These are phyloP conservation scores for Cladosporium sp. DNA, from an alignment of 2,329 filamentous ascomycete species.

Conservation along the genomic window DNA sequence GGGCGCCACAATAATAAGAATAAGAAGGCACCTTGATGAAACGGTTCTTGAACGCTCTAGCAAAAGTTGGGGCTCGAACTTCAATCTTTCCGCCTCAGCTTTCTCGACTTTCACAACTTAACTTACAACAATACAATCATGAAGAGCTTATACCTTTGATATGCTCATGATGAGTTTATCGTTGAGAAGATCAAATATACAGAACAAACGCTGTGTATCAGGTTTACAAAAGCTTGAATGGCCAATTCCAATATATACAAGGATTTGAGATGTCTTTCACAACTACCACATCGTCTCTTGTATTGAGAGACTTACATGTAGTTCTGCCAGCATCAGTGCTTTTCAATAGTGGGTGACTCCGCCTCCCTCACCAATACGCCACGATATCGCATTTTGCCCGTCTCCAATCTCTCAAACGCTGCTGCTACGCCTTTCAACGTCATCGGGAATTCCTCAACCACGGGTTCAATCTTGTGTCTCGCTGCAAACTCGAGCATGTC, in stretches of 20 bases:
- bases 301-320: background rate
- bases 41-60: background rate
- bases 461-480: constrained; percentile 46
- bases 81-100: background rate
- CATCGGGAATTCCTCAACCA: constrained; percentile 48
- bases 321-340: background rate
- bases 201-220: background rate
- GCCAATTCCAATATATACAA: background rate
- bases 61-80: background rate
- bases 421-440: constrained; percentile 42
- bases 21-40: constrained; percentile 14
- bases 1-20: background rate
- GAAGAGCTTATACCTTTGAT: background rate
- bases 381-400: constrained; percentile 50
- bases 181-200: background rate
- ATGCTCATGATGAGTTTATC: background rate
- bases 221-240: background rate
- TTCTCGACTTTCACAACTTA: background rate
- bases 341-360: background rate
- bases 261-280: background rate
- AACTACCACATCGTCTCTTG: background rate
- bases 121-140: background rate
- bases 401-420: constrained; percentile 46
- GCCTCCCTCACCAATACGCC: constrained; percentile 39
- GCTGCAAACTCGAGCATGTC: constrained; percentile 50